Base-by-base conservation (phyloP, 768 basidiomycete genomes). In the Suillus variegatus region DNA sequence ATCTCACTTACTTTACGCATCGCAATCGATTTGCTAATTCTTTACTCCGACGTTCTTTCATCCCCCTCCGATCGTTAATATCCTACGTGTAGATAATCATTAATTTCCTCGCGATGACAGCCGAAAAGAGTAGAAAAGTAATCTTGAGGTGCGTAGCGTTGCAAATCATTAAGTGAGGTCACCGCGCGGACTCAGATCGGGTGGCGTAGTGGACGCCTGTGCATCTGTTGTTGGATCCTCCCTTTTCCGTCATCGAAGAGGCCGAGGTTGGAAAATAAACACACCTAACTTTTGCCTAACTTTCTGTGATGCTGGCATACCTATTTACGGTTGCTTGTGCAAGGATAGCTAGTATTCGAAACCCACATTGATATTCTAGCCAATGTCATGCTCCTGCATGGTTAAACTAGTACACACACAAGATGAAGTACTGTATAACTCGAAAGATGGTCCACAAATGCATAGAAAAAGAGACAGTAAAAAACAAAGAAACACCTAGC, bases 21-120 rank as follows among this genome's bases (percentile, higher is more conserved):
- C 64, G 65, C 68, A 69, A 65, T 28, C 20, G 65, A 69, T 66
- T 66, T 57, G 54, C 43, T 77, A 77, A 77, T 75, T 63, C 44
- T 66, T 25, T 65, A 28, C 65, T 65, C 65, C 40, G 25, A 35
- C 62, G 28, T 44, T 9, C 41, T 41, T 57, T 40, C 20, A 54
- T 47, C 65, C 54, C 18, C 57, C 25, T 41, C 25, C 44, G 41
- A 66, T 58, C 57, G 43, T 66, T 60, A 46, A 49, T 71, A 75
- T 64, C 63, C 55, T 61, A 74, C 68, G 61, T 70, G 62, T 63
- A 67, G 65, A 71, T 62, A 38, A 65, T 41, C 54, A 64, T 62
- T 65, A 64, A 47, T 51, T 18, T n/a, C 38, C 10, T 12, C 10
- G 5, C 13, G 40, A 58, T 25, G 40, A 22, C 40, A 58, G 25